Percentiles rank a stretch among this genome's conserved stretches.
Conservation (phyloP, 2,329 filamentous ascomycete species). For the Fusarium xyrophilum region DNA sequence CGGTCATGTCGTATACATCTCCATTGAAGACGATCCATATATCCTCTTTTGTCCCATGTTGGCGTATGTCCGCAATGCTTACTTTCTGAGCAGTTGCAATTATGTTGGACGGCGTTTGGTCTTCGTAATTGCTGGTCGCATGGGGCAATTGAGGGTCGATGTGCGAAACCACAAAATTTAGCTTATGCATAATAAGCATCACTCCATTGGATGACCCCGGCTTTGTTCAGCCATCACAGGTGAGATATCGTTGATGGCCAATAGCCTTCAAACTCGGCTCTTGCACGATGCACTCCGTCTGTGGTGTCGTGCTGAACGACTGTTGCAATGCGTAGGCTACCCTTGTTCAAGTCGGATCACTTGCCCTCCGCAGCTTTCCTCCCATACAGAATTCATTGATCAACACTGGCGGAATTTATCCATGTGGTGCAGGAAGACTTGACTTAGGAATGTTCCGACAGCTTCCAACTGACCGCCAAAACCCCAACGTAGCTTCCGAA, state of each 20-base stretch:
- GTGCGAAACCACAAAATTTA: not conserved
- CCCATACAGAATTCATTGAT: not conserved
- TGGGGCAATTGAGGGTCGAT: not conserved
- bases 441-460: not conserved
- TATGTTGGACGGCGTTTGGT: not conserved
- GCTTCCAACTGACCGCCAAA: not conserved
- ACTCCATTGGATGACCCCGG: not conserved
- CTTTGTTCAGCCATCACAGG: fast-evolving
- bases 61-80: not conserved
- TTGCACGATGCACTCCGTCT: not conserved
- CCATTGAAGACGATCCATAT: not conserved
- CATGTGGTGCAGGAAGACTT: not conserved
- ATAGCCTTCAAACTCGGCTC: not conserved
- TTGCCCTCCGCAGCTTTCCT: not conserved
- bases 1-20: not conserved
- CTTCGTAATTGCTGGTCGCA: not conserved
- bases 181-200: not conserved
- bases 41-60: not conserved
- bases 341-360: not conserved
- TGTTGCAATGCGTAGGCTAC: not conserved
- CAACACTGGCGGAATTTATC: not conserved
- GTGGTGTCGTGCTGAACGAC: not conserved
- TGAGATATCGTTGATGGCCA: fast-evolving
- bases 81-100: not conserved
- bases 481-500: not conserved